phyloP scores from a whole-genome alignment of 169 alveolate species.

The Eimeria brunetti region DNA sequence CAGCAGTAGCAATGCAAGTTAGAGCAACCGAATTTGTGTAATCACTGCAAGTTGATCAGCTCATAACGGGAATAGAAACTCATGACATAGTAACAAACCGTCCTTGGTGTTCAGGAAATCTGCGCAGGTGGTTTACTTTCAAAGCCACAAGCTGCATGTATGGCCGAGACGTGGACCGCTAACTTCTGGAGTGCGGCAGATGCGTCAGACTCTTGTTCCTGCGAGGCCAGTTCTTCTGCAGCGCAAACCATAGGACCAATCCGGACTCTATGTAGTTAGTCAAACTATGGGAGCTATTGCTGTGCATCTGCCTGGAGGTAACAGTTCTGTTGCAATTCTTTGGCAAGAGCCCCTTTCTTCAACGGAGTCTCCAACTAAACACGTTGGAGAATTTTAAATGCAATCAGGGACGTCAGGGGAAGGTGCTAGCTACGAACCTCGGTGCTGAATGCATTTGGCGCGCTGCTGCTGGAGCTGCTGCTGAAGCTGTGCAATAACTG shows the following conservation, averaged over 20 bases:
- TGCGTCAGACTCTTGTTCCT: conserved; percentile 52
- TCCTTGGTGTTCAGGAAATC: neutral
- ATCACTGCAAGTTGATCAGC: neutral
- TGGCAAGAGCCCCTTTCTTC: neutral
- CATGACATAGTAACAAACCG: neutral
- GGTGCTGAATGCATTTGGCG: conserved; percentile 31
- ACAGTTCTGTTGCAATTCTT: neutral
- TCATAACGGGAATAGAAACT: neutral
- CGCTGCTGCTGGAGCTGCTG: conserved; percentile 67
- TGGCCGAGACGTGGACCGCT: conserved; percentile 43
- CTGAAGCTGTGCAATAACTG: conserved; percentile 69
- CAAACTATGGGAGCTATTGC: neutral
- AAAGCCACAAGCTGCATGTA: conserved; percentile 55
- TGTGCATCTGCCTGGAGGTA: neutral
- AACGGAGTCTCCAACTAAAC: neutral
- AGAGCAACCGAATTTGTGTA: neutral
- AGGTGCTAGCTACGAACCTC: neutral
- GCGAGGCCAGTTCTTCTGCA: conserved; percentile 59
- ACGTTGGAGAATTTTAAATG: neutral
- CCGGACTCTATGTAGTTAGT: neutral
- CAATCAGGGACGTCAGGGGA: no score
- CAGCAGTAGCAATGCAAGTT: neutral
- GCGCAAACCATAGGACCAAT: neutral
- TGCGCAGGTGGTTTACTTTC: neutral
- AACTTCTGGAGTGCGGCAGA: conserved; percentile 45